Evolutionary conservation across 345 rosid species (phyloP).

Genomic region (Alliaria petiolata): DNA sequence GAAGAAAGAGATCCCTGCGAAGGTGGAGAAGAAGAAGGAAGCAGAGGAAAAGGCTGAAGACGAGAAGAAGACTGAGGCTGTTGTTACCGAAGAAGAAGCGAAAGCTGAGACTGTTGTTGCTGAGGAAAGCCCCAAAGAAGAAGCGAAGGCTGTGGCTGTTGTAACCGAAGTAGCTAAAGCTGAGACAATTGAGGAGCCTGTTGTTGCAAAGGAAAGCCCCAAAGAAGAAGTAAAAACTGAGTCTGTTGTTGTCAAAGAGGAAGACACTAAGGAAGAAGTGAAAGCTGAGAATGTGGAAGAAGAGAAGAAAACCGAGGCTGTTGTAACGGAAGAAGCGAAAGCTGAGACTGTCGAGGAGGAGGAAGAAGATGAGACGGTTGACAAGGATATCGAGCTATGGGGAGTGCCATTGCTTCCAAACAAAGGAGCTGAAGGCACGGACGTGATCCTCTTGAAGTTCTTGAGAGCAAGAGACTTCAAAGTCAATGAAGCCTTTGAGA

Average conservation of each 20-base stretch:
- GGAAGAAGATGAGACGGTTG: constrained; percentile 31
- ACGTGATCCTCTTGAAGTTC: constrained; percentile 74
- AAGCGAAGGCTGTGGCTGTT: constrained; percentile 15
- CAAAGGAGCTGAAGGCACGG: constrained; percentile 58
- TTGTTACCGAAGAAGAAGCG: too few species aligned
- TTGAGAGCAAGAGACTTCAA: constrained; percentile 86
- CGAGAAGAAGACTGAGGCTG: constrained; percentile 15
- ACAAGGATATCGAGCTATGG: constrained; percentile 59
- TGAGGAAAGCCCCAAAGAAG: constrained; percentile 23
- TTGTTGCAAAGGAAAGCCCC: constrained; percentile 12
- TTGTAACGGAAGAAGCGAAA: constrained; percentile 29
- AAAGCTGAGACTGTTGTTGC: too few species aligned
- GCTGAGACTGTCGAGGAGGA: constrained; percentile 27
- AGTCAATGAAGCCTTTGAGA: constrained; percentile 74
- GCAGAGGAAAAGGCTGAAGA: constrained; percentile 25
- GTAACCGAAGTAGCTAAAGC: constrained; percentile 23
- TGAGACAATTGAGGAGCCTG: constrained; percentile 1
- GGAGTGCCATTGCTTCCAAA: constrained; percentile 72
- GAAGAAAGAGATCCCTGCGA: constrained; percentile 27
- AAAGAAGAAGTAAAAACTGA: constrained; percentile 28
- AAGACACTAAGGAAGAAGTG: constrained; percentile 36
- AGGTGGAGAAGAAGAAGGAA: constrained; percentile 17
- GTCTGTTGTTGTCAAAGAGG: constrained; percentile 18
- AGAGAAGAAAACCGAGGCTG: constrained; percentile 17
- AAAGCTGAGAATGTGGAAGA: constrained; percentile 18